Evolutionary conservation across 2,329 filamentous ascomycete species (phyloP), one percentile per base, ranked within the genome.

Genomic region (Calonectria leucothoes): DNA sequence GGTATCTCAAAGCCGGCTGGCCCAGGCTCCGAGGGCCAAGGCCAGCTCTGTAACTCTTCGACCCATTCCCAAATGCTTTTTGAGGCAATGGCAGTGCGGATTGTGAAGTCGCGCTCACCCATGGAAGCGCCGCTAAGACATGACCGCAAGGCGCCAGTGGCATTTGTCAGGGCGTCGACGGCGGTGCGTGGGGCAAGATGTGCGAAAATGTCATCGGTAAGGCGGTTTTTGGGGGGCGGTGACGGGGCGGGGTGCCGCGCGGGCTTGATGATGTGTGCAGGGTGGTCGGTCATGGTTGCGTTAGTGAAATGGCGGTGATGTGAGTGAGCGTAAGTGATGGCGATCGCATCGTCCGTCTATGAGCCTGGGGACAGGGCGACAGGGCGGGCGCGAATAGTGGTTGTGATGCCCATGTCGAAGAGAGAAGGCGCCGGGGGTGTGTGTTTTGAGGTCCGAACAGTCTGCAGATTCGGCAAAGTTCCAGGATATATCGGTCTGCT

Each of bases 31-130:
- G 85, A 80, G 2, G 91, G 88, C 91, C 92, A 92, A 2, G 86
- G 83, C 91, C 91, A 92, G 55, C 85, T 81, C 55, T 86, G 85
- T 48, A 97, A 87, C 85, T 97, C 94, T n/a, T 91, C 87, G 31
- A 94, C 88, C 94, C 94, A 97, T 80, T 91, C 89, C 82, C 93
- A 89, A 74, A 97, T 91, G 75, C 90, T 92, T 78, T 93, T 91
- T 15, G 93, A 93, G 20, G 93, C 92, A 74, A 92, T 84, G 51
- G 94, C 94, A 52, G 94, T 92, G 74, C 91, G 90, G 79, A 93
- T 87, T 51, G 93, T 94, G 82, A 96, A 92, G 20, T 93, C 92
- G 78, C 93, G 91, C 83, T 96, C 93, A 29, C 90, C 85, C 4
- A 88, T 85, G 1, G 93, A 92, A 20, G 93, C 91, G 42, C 86